Percentiles rank a stretch among this genome's conserved stretches.
These are phyloP conservation scores for Diaporthe amygdali DNA, from an alignment of 2,329 filamentous ascomycete genomes.

Conservation along the genomic window DNA sequence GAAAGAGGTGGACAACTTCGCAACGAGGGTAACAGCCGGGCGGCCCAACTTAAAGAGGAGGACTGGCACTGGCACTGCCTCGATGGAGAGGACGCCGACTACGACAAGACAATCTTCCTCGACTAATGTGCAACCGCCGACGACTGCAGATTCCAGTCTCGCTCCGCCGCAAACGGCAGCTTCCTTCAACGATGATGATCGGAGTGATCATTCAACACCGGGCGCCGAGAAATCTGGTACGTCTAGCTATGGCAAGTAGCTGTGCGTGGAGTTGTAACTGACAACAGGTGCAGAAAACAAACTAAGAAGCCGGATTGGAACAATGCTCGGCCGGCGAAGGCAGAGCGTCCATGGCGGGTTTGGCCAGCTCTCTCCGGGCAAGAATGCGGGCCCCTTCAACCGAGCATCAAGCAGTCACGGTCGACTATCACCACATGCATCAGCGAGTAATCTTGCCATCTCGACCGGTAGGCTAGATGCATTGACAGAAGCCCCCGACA, in stretches of 20 bases:
- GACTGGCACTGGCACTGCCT: conserved; percentile 46
- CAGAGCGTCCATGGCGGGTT: conserved; percentile 71
- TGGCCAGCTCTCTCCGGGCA: conserved; percentile 60
- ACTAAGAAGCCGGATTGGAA: conserved; percentile 69
- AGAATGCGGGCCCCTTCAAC: conserved; percentile 60
- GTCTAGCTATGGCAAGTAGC: neutral
- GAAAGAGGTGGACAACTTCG: conserved; percentile 83
- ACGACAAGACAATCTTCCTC: conserved; percentile 46
- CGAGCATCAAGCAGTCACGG: conserved; percentile 70
- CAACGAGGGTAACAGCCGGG: conserved; percentile 48
- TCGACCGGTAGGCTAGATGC: conserved; percentile 59
- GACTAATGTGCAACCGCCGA: conserved; percentile 31
- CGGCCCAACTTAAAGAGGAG: conserved; percentile 48
- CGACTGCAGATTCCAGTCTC: conserved; percentile 24
- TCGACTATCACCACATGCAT: conserved; percentile 61
- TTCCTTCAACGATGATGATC: conserved; percentile 40
- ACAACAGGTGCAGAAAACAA: conserved; percentile 53
- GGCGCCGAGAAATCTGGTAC: conserved; percentile 45
- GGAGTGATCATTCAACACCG: conserved; percentile 51
- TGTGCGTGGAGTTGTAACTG: conserved; percentile 27
- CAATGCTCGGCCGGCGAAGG: conserved; percentile 69
- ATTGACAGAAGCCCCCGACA: conserved; percentile 60
- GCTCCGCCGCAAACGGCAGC: conserved; percentile 16
- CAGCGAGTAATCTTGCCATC: conserved; percentile 64
- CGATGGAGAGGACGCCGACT: conserved; percentile 24